Evolutionary conservation across 495 filamentous ascomycete genomes (phyloP).

Genomic region (Podospora pseudoanserina): DNA sequence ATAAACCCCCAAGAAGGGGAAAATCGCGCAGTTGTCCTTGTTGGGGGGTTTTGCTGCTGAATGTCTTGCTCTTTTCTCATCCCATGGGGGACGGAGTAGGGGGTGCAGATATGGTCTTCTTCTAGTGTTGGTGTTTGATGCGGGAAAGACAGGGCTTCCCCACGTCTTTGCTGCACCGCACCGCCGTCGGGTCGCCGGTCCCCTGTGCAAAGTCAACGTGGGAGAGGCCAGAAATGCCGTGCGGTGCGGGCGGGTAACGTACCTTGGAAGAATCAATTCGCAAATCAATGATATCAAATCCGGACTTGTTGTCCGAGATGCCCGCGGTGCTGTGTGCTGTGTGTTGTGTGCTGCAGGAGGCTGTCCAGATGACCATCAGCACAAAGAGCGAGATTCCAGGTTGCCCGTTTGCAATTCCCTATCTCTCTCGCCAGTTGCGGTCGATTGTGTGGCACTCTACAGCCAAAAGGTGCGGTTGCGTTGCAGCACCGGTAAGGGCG

Average conservation of each 20-base stretch:
- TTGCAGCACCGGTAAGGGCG: slow-evolving; percentile 22
- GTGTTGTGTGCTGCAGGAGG: background rate
- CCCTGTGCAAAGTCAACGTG: background rate
- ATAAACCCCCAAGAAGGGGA: background rate
- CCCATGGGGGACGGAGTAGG: background rate
- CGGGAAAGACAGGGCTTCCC: background rate
- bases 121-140: background rate
- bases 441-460: slow-evolving; percentile 9
- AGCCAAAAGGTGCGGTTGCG: slow-evolving; percentile 18
- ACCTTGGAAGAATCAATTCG: background rate
- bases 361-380: background rate
- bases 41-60: background rate
- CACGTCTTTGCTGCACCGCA: background rate
- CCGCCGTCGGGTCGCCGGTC: background rate
- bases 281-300: background rate
- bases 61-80: slow-evolving; percentile 1
- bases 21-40: slow-evolving; percentile 14
- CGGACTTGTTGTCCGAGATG: background rate
- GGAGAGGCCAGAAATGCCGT: background rate
- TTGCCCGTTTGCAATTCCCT: background rate
- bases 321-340: background rate
- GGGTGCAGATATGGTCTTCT: background rate
- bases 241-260: background rate
- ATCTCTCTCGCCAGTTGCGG: slow-evolving; percentile 3
- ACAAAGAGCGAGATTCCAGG: background rate